Evolutionary conservation across 208 protist species (phyloP).

Genomic region (Trypanosoma cruzi): DNA sequence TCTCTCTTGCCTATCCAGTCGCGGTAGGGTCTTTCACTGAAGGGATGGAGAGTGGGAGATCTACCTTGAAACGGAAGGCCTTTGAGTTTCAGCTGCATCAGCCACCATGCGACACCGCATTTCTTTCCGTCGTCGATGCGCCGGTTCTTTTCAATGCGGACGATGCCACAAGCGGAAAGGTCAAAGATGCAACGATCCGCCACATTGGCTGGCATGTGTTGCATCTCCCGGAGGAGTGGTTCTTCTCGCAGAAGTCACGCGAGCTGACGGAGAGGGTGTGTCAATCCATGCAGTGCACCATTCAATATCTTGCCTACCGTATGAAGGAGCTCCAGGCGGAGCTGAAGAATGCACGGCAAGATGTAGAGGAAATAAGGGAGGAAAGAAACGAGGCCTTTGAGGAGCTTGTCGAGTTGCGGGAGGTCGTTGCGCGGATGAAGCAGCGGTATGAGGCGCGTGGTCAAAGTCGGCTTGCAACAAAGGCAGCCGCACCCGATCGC

Average conservation of each 20-base stretch:
- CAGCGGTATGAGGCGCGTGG: neutral
- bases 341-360: conserved; percentile 18
- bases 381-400: conserved; percentile 65
- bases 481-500: neutral
- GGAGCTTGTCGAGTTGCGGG: conserved; percentile 65
- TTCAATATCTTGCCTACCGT: conserved; percentile 65
- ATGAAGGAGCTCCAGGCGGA: conserved; percentile 11
- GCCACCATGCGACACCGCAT: conserved; percentile 68
- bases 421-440: conserved; percentile 28
- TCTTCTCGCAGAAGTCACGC: conserved; percentile 40
- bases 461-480: neutral
- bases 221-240: conserved; percentile 64
- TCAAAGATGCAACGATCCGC: conserved; percentile 65
- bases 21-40: neutral
- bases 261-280: conserved; percentile 41
- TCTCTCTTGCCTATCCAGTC: neutral
- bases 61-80: conserved; percentile 30
- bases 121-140: conserved; percentile 67
- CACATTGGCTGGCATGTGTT: conserved; percentile 71
- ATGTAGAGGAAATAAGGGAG: conserved; percentile 28
- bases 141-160: conserved; percentile 61
- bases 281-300: conserved; percentile 72
- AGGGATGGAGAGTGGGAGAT: neutral
- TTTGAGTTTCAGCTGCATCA: conserved; percentile 64
- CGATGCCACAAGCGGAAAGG: conserved; percentile 22